Evolutionary conservation across 768 basidiomycete species (phyloP).

Genomic region (Baorangia bicolor): DNA sequence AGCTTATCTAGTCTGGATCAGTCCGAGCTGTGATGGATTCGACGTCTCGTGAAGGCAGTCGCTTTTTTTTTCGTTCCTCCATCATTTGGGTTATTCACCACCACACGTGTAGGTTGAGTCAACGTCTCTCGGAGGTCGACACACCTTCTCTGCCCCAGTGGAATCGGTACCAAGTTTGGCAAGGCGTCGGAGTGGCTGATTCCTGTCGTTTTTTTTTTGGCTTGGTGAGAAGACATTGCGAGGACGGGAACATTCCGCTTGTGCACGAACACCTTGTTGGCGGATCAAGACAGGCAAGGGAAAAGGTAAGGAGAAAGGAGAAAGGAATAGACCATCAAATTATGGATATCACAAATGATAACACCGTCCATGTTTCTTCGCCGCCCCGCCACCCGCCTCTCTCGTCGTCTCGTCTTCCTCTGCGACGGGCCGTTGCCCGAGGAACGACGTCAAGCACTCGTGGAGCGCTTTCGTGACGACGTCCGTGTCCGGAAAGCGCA

Average conservation of each 20-base stretch:
- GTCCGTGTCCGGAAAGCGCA: too few relatives aligned
- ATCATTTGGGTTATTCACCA: not conserved
- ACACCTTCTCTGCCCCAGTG: slow-evolving; percentile 77
- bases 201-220: slow-evolving; percentile 65
- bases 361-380: too few relatives aligned
- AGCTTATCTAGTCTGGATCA: slow-evolving; percentile 77
- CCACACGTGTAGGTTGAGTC: slow-evolving; percentile 47
- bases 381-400: too few relatives aligned
- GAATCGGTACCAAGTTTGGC: slow-evolving; percentile 68
- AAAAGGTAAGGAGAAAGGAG: slow-evolving; percentile 38
- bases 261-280: slow-evolving; percentile 35
- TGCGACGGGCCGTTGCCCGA: too few relatives aligned
- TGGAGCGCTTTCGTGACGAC: too few relatives aligned
- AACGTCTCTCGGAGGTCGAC: slow-evolving; percentile 64
- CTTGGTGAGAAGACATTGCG: slow-evolving; percentile 68
- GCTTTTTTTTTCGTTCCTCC: slow-evolving; percentile 1
- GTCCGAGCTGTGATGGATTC: slow-evolving; percentile 63
- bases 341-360: slow-evolving; percentile 40
- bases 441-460: too few relatives aligned
- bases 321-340: slow-evolving; percentile 30
- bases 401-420: too few relatives aligned
- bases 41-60: slow-evolving; percentile 26
- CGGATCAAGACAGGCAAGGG: slow-evolving; percentile 20
- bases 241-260: slow-evolving; percentile 47
- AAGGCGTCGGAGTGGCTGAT: slow-evolving; percentile 80